These are phyloP conservation scores for Arabidopsis hybrid DNA, from an alignment of 441 rosid genomes.

Conservation along the genomic window DNA sequence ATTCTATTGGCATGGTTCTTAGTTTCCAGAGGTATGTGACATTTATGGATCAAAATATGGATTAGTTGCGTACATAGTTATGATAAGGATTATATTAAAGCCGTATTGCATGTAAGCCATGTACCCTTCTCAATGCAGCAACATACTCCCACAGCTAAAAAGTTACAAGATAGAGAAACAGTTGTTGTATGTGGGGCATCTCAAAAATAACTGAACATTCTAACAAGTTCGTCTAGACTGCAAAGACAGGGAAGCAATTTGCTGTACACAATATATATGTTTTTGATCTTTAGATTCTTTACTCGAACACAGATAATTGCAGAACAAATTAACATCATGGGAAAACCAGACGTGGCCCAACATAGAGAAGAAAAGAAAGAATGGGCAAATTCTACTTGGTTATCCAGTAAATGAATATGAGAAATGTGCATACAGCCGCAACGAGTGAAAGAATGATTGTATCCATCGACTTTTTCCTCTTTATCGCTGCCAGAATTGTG, in stretches of 20 bases:
- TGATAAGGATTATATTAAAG: background rate
- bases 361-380: conserved; percentile 18
- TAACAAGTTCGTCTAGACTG: conserved; percentile 9
- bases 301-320: conserved; percentile 33
- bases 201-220: background rate
- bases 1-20: background rate
- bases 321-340: conserved; percentile 35
- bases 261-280: conserved; percentile 44
- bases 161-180: conserved; percentile 4
- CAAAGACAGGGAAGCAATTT: conserved; percentile 18
- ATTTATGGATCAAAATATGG: background rate
- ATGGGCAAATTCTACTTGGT: conserved; percentile 62
- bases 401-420: conserved; percentile 92
- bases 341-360: conserved; percentile 40
- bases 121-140: background rate
- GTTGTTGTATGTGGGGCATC: background rate
- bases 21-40: background rate
- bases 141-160: background rate
- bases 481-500: conserved; percentile 76
- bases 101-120: background rate
- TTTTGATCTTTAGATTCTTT: conserved; percentile 32
- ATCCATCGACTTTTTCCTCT: conserved; percentile 97
- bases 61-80: background rate
- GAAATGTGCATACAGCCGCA: conserved; percentile 95
- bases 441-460: conserved; percentile 91